phyloP scores from a whole-genome alignment of 305 asterid species.

The Fraxinus paxiana region DNA sequence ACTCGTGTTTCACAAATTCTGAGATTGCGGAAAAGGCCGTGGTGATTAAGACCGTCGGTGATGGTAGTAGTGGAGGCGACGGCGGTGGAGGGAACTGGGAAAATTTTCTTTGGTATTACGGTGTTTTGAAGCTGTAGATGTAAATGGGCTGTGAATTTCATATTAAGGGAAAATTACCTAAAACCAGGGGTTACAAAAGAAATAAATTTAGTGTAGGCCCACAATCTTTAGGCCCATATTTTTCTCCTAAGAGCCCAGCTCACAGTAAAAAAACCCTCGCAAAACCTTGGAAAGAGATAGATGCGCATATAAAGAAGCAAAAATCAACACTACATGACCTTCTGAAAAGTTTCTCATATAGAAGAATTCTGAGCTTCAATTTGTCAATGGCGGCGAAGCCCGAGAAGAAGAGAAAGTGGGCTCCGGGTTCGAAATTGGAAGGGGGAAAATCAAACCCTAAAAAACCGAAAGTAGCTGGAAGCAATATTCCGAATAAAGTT shows the following conservation, averaged over 20 bases:
- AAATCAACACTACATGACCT: background rate
- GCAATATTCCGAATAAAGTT: slow-evolving; percentile 26
- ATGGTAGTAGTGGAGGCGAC: background rate
- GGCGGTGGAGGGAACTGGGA: background rate
- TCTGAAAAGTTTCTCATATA: slow-evolving; percentile 2
- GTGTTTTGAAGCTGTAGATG: background rate
- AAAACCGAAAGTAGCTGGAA: slow-evolving; percentile 40
- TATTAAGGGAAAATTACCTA: background rate
- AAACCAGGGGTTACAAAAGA: background rate
- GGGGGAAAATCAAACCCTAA: slow-evolving; percentile 31
- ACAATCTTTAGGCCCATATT: background rate
- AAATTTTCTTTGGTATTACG: background rate
- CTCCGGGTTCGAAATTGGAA: slow-evolving; percentile 29
- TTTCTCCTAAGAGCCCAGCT: background rate
- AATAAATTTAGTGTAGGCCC: background rate
- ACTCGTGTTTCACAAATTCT: background rate
- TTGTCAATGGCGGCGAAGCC: slow-evolving; percentile 63
- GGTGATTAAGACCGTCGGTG: background rate
- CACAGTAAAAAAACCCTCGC: slow-evolving; percentile 28
- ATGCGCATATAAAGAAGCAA: background rate
- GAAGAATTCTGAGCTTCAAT: slow-evolving; percentile 21
- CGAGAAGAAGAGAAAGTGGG: slow-evolving; percentile 58
- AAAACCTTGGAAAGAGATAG: slow-evolving; percentile 16
- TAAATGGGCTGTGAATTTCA: background rate
- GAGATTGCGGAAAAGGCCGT: background rate